phyloP scores from a whole-genome alignment of 2,329 filamentous ascomycete genomes.

The Neonectria ditissima region DNA sequence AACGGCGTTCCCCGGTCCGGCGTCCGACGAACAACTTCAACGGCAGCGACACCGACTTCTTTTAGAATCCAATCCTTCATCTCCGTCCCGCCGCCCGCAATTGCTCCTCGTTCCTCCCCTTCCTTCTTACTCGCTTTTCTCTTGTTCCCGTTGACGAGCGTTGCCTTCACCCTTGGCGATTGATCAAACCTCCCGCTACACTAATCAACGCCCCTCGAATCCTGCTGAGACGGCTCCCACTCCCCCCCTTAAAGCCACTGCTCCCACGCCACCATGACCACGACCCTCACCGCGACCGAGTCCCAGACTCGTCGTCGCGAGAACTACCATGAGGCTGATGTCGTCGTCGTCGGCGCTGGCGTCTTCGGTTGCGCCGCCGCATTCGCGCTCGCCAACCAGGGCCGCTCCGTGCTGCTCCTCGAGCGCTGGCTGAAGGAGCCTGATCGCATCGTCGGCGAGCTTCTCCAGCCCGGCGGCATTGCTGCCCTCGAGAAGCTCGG shows the following conservation, averaged over 20 bases:
- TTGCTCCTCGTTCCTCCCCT: constrained; percentile 1
- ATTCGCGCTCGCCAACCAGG: constrained; percentile 86
- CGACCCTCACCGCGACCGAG: constrained; percentile 50
- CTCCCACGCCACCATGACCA: constrained; percentile 47
- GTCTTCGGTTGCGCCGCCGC: constrained; percentile 90
- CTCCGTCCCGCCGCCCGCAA: constrained; percentile 11
- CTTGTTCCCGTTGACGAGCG: constrained; percentile 9
- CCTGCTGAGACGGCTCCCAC: constrained; percentile 16
- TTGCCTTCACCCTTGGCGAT: constrained; percentile 1
- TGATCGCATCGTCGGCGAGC: constrained; percentile 94
- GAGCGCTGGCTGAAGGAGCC: constrained; percentile 92
- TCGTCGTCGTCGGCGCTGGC: constrained; percentile 92
- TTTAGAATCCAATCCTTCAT: constrained; percentile 21
- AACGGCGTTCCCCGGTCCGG: constrained; percentile 38
- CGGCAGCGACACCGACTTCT: constrained; percentile 19
- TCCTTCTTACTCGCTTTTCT: constrained; percentile 3
- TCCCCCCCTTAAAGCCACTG: constrained; percentile 23
- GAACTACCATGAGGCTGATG: constrained; percentile 76
- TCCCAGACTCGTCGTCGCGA: constrained; percentile 62
- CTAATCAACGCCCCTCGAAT: constrained; percentile 30
- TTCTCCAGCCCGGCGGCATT: constrained; percentile 93
- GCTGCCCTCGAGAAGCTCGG: constrained; percentile 84
- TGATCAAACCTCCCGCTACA: constrained; percentile 2
- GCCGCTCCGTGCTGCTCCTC: constrained; percentile 88
- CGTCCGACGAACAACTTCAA: constrained; percentile 24